Conservation (phyloP, 345 rosid species). For the Dipteronia sinensis region DNA sequence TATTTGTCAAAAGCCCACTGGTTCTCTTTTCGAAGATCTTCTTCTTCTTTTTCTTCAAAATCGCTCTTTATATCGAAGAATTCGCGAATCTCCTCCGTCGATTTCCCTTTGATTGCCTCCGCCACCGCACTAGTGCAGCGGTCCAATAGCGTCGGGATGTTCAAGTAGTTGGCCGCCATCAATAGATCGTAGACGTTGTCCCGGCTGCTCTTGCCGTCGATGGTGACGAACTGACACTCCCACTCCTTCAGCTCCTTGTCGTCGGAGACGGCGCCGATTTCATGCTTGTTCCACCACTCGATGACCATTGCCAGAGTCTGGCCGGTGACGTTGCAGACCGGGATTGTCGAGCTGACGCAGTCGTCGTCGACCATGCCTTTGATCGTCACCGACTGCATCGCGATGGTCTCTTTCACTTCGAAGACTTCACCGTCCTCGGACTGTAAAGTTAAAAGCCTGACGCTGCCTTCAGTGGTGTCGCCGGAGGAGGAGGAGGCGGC, state of each 20-base stretch:
- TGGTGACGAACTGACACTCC: background rate
- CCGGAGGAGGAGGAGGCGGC: background rate
- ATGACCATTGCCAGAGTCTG: background rate
- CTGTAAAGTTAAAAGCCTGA: background rate
- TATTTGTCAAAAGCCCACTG: background rate
- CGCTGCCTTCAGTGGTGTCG: background rate
- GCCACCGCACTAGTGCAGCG: background rate
- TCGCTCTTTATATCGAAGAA: background rate
- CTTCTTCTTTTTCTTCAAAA: background rate
- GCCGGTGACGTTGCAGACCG: background rate
- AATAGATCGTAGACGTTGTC: background rate
- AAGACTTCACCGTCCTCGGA: background rate
- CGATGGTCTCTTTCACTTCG: background rate
- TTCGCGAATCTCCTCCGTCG: background rate
- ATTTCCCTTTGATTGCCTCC: background rate
- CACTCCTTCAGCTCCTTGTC: background rate
- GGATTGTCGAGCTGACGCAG: background rate
- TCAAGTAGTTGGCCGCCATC: background rate
- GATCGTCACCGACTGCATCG: background rate
- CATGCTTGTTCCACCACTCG: background rate
- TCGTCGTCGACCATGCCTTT: background rate
- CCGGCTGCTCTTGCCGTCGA: background rate
- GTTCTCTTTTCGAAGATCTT: background rate
- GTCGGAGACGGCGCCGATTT: background rate
- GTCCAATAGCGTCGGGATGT: background rate